Evolutionary conservation across 352 stramenopile species (phyloP).

Genomic region (Phytophthora cryptogea): DNA sequence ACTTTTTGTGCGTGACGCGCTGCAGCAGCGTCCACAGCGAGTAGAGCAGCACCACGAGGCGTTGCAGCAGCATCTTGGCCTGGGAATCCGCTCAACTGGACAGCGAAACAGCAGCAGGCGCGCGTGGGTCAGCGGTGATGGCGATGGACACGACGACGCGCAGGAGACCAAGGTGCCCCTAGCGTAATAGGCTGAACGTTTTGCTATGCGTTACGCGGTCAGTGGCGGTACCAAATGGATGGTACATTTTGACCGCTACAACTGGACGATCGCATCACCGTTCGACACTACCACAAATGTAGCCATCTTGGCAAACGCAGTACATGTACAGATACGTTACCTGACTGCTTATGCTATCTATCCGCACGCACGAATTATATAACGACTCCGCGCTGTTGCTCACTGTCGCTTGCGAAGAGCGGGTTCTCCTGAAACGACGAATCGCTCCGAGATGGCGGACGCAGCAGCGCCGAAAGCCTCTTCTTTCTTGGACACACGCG

Average conservation of each 20-base stretch:
- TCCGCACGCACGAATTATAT: conserved; percentile 10
- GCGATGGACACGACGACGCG: neutral
- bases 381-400: neutral
- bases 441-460: conserved; percentile 78
- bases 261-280: conserved; percentile 12
- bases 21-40: conserved; percentile 61
- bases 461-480: conserved; percentile 83
- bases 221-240: conserved; percentile 18
- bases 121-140: neutral
- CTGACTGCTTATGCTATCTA: conserved; percentile 3
- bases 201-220: conserved; percentile 25
- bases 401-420: conserved; percentile 34
- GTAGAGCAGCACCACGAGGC: conserved; percentile 69
- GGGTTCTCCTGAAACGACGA: conserved; percentile 55
- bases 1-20: conserved; percentile 74
- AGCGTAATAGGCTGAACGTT: conserved; percentile 19
- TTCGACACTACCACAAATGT: conserved; percentile 15
- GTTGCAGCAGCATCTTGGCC: conserved; percentile 67
- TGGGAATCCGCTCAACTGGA: neutral
- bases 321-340: conserved; percentile 12
- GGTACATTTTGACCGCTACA: conserved; percentile 17
- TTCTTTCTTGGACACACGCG: conserved; percentile 84
- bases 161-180: conserved; percentile 10
- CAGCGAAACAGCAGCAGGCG: conserved; percentile 7
- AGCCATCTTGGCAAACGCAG: conserved; percentile 14